A percentile compares a stretch with the other conserved stretches of the same genome.
Conservation (phyloP, 2,329 filamentous ascomycete genomes). For the Penicillium sp. region DNA sequence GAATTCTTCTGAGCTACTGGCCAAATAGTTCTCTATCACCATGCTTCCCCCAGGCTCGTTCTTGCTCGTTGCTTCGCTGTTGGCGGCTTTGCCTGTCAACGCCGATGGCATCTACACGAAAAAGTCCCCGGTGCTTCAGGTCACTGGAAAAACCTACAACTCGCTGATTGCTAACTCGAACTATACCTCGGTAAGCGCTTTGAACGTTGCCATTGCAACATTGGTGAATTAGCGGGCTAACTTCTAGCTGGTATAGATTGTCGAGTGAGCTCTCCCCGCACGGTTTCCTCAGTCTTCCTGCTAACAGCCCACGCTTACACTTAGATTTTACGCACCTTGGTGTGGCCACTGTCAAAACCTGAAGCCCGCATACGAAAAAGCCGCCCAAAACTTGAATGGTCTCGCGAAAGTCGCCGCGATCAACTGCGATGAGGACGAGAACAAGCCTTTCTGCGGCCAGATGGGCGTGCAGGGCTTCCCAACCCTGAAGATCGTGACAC, state of each 20-base stretch:
- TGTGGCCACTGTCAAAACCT: conserved; percentile 96
- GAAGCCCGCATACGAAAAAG: conserved; percentile 93
- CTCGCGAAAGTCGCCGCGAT: conserved; percentile 92
- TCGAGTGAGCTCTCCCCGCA: conserved; percentile 47
- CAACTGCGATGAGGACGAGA: conserved; percentile 89
- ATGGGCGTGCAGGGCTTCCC: conserved; percentile 94
- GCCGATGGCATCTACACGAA: conserved; percentile 78
- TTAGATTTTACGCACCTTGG: conserved; percentile 94
- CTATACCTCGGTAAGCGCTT: conserved; percentile 72
- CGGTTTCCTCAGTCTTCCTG: conserved; percentile 7
- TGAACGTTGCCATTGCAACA: neutral
- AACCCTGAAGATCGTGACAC: conserved; percentile 88
- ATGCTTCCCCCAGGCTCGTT: conserved; percentile 42
- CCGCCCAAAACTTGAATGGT: conserved; percentile 81
- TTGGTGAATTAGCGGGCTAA: neutral
- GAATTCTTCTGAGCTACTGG: neutral
- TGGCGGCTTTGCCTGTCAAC: conserved; percentile 64
- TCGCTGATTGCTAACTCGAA: conserved; percentile 83
- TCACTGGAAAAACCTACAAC: conserved; percentile 77
- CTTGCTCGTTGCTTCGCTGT: conserved; percentile 58
- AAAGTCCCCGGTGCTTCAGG: conserved; percentile 80
- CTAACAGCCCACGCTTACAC: conserved; percentile 33
- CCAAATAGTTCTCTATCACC: conserved; percentile 7
- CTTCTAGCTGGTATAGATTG: conserved; percentile 41
- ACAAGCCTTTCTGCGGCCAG: conserved; percentile 80